phyloP scores from a whole-genome alignment of 2,329 filamentous ascomycete genomes.

The Trichoderma guizhouense region DNA sequence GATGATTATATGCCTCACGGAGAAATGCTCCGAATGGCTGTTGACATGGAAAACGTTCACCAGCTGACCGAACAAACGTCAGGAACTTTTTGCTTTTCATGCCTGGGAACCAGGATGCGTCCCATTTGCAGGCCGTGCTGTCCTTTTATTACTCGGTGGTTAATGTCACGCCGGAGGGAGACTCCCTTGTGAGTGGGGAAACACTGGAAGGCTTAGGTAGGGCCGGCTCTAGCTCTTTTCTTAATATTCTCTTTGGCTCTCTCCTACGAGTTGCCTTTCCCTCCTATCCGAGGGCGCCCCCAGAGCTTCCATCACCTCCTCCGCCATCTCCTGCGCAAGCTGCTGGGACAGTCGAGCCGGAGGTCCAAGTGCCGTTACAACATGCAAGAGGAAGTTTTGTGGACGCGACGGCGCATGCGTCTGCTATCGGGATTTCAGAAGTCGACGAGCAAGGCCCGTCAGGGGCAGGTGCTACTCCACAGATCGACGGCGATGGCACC shows the following conservation, averaged over 20 bases:
- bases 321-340: constrained; percentile 9
- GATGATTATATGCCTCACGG: not conserved
- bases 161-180: constrained; percentile 88
- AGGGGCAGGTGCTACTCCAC: constrained; percentile 24
- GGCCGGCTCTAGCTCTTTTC: constrained; percentile 57
- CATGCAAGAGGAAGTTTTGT: constrained; percentile 19
- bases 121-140: constrained; percentile 75
- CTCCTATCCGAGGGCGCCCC: constrained; percentile 25
- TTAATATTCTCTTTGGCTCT: constrained; percentile 71
- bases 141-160: constrained; percentile 90
- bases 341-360: constrained; percentile 6
- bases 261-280: constrained; percentile 64
- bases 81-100: constrained; percentile 95
- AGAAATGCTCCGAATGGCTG: constrained; percentile 23
- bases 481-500: constrained; percentile 36
- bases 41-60: constrained; percentile 20
- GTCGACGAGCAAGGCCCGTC: constrained; percentile 26
- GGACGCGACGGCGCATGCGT: constrained; percentile 21
- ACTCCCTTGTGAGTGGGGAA: constrained; percentile 88
- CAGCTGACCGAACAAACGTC: constrained; percentile 19
- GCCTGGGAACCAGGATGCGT: constrained; percentile 57
- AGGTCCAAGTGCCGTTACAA: constrained; percentile 8
- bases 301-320: constrained; percentile 16
- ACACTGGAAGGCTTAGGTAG: constrained; percentile 93
- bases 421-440: constrained; percentile 25